Evolutionary conservation across 257 asterid genomes (phyloP).

Genomic region (Penstemon davidsonii): DNA sequence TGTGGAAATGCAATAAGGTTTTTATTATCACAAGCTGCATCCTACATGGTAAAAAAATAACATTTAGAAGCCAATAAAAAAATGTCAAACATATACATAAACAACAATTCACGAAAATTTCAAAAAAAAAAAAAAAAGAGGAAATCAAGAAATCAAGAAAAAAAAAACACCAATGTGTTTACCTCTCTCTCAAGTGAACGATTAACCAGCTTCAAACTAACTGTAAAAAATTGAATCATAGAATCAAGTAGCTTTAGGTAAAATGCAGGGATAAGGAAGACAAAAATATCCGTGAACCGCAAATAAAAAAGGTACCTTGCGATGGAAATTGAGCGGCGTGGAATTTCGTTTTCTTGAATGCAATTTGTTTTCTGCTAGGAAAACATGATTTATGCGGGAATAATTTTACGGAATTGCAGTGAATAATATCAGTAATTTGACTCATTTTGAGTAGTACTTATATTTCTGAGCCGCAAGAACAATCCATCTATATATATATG

Average conservation of each 20-base stretch:
- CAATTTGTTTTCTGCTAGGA: constrained; percentile 24
- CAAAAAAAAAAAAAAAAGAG: not conserved
- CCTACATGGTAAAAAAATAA: constrained; percentile 38
- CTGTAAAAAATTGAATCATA: constrained; percentile 30
- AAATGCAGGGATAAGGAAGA: not conserved
- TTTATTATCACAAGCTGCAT: constrained; percentile 31
- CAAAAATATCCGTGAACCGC: not conserved
- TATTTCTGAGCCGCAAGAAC: not conserved
- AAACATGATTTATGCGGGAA: constrained; percentile 24
- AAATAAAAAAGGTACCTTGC: constrained; percentile 39
- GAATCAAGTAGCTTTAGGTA: constrained; percentile 1
- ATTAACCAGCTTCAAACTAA: constrained; percentile 35
- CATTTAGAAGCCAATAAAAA: constrained; percentile 6
- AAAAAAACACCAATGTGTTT: not conserved
- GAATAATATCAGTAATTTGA: constrained; percentile 33
- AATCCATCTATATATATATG: no score
- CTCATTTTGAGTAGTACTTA: constrained; percentile 39
- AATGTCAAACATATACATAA: not conserved
- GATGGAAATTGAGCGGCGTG: constrained; percentile 25
- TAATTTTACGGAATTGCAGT: constrained; percentile 21
- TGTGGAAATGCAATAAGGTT: constrained; percentile 49
- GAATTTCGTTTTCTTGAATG: constrained; percentile 22
- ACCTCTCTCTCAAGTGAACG: constrained; percentile 41
- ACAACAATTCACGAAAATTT: not conserved
- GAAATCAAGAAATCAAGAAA: not conserved